Evolutionary conservation across 148 eudicot species (phyloP).

Genomic region (Rhododendron simsii): DNA sequence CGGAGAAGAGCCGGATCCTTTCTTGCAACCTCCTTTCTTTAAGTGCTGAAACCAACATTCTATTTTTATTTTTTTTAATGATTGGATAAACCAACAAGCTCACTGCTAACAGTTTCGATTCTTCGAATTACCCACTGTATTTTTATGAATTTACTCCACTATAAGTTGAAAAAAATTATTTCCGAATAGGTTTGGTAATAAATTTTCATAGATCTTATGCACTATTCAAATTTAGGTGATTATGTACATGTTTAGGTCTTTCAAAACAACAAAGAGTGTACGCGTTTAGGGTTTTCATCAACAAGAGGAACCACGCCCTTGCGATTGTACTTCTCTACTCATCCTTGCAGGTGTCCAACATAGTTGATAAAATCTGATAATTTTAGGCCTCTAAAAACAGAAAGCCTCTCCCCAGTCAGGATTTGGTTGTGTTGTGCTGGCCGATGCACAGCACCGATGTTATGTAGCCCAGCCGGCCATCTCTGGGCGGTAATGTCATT

Average conservation of each 20-base stretch:
- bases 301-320: too few species aligned
- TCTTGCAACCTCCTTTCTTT: not conserved
- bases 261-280: too few species aligned
- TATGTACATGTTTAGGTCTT: not conserved
- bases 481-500: not conserved
- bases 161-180: not conserved
- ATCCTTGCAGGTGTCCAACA: too few species aligned
- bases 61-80: not conserved
- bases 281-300: not conserved
- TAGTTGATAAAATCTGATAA: too few species aligned
- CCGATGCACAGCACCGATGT: not conserved
- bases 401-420: not conserved
- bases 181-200: too few species aligned
- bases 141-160: not conserved
- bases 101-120: not conserved
- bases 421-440: not conserved
- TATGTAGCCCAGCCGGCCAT: not conserved
- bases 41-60: too few species aligned
- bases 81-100: not conserved
- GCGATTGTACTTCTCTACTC: too few species aligned
- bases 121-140: not conserved
- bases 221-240: not conserved
- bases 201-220: not conserved
- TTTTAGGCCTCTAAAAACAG: too few species aligned
- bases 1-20: not conserved